phyloP scores from a whole-genome alignment of 768 basidiomycete species.

The Gloeophyllum trabeum region DNA sequence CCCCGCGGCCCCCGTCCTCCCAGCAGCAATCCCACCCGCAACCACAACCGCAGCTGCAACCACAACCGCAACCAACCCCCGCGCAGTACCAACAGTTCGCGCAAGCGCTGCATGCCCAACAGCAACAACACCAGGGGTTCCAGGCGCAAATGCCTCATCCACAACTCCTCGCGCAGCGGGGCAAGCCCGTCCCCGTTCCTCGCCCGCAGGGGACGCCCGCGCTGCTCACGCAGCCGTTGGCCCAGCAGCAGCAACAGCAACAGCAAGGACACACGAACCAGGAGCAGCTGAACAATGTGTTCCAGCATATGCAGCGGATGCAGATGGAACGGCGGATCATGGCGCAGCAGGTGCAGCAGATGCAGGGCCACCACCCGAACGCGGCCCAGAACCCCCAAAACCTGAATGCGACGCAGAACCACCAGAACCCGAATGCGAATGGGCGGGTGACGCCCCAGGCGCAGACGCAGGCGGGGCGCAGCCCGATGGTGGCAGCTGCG shows the following conservation, averaged over 20 bases:
- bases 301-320: slow-evolving; percentile 7
- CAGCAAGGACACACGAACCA: no score
- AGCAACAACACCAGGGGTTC: slow-evolving; percentile 10
- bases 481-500: slow-evolving; percentile 9
- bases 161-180: slow-evolving; percentile 13
- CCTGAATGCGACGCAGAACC: slow-evolving; percentile 1
- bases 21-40: slow-evolving; percentile 10
- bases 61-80: background rate
- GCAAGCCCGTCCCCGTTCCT: slow-evolving; percentile 2
- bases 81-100: no score
- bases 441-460: slow-evolving; percentile 2
- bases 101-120: no score
- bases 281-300: no score
- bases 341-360: slow-evolving; percentile 6
- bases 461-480: slow-evolving; percentile 1
- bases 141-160: slow-evolving; percentile 11
- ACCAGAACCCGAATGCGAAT: slow-evolving; percentile 1
- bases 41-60: slow-evolving; percentile 14
- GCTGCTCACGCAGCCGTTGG: slow-evolving; percentile 5
- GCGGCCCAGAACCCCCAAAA: slow-evolving; percentile 2
- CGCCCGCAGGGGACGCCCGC: slow-evolving; percentile 6
- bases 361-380: slow-evolving; percentile 5
- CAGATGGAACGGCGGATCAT: slow-evolving; percentile 4
- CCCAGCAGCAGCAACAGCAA: slow-evolving; percentile 3
- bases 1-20: slow-evolving; percentile 11